phyloP scores from a whole-genome alignment of 1,284 basidiomycete genomes.

The Somion occarium region DNA sequence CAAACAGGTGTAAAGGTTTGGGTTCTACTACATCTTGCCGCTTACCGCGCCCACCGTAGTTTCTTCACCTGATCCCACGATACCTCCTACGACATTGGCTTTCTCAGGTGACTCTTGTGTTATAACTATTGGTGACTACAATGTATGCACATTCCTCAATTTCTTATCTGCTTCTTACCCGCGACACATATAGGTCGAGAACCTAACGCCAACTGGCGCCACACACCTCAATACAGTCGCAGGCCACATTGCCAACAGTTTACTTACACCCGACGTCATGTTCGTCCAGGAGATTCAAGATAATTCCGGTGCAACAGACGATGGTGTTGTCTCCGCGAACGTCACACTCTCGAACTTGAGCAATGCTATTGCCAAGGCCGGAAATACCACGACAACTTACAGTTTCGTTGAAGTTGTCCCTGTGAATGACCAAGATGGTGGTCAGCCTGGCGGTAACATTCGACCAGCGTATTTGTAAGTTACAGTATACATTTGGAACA shows the following conservation, averaged over 20 bases:
- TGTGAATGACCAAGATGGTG: conserved; percentile 50
- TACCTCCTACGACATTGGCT: conserved; percentile 39
- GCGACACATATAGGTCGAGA: conserved; percentile 40
- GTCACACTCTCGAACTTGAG: conserved; percentile 48
- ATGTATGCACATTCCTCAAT: conserved; percentile 29
- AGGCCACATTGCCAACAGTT: conserved; percentile 44
- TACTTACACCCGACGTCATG: conserved; percentile 52
- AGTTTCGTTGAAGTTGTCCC: conserved; percentile 46
- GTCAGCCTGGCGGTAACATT: conserved; percentile 61
- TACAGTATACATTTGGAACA: too few relatives aligned
- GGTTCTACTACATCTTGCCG: conserved; percentile 54
- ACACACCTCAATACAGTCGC: conserved; percentile 42
- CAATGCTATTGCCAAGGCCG: conserved; percentile 38
- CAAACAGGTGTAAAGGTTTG: conserved; percentile 21
- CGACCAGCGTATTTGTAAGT: conserved; percentile 48
- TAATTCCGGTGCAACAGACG: conserved; percentile 47
- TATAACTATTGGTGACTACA: conserved; percentile 56
- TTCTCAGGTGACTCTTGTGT: conserved; percentile 27
- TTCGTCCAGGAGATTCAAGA: conserved; percentile 67
- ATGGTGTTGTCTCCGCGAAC: conserved; percentile 50
- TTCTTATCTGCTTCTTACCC: not conserved
- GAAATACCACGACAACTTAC: conserved; percentile 36
- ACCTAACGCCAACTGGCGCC: conserved; percentile 44
- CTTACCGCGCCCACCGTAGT: conserved; percentile 46
- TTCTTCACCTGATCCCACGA: conserved; percentile 32